Percentiles rank a stretch among this genome's conserved stretches.
Evolutionary conservation across 83 land plant genomes (phyloP).

Genomic region (Larix sibirica): DNA sequence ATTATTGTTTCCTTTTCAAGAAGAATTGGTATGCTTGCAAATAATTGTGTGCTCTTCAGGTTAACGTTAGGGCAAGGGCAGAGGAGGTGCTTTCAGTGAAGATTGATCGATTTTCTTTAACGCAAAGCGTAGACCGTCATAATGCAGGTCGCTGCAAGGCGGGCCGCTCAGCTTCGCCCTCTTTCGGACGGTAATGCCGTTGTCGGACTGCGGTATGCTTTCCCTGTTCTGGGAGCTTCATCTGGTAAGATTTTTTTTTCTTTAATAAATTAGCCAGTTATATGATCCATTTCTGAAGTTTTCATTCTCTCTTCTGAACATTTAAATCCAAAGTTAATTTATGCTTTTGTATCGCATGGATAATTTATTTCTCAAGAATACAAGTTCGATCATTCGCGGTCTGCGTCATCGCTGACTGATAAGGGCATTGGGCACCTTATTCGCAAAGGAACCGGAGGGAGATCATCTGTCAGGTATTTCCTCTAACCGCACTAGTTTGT

Average conservation of each 20-base stretch:
- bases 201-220: slow-evolving; percentile 7
- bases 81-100: too few relatives aligned
- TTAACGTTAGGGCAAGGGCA: too few relatives aligned
- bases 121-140: neutral
- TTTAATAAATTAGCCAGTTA: neutral
- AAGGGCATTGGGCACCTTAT: slow-evolving; percentile 60
- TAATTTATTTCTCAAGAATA: slow-evolving; percentile 18
- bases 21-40: too few relatives aligned
- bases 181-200: neutral
- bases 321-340: neutral
- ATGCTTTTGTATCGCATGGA: slow-evolving; percentile 7
- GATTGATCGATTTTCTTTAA: too few relatives aligned
- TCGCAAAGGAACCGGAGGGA: slow-evolving; percentile 92
- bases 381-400: slow-evolving; percentile 43
- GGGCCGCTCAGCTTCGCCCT: neutral
- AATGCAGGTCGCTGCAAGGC: slow-evolving; percentile 15
- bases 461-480: slow-evolving; percentile 91
- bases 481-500: neutral
- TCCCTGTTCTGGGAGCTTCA: neutral
- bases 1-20: too few relatives aligned
- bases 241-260: neutral
- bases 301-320: neutral
- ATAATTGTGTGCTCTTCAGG: too few relatives aligned
- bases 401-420: slow-evolving; percentile 54
- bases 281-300: neutral